Conservation (phyloP, 2,329 filamentous ascomycete genomes). For the Aspergillus latus region DNA sequence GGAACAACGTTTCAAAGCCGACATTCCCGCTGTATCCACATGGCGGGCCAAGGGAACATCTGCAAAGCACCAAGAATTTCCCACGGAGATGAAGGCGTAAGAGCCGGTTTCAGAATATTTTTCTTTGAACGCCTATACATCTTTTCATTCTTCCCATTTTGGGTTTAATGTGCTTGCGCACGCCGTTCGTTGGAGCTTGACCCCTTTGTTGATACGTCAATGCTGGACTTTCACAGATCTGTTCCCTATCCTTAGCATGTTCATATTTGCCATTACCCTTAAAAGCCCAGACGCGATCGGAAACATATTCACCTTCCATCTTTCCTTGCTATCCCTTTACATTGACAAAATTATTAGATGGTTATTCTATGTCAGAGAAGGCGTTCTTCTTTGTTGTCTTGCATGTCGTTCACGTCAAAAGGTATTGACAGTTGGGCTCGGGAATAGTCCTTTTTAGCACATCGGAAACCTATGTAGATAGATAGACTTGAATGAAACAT, state of each 20-base stretch:
- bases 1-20: slow-evolving; percentile 80
- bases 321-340: not conserved
- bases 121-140: no score
- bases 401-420: not conserved
- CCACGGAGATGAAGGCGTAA: slow-evolving; percentile 24
- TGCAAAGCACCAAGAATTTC: slow-evolving; percentile 71
- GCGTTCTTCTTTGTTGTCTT: slow-evolving; percentile 3
- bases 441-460: slow-evolving; percentile 11
- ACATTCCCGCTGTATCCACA: slow-evolving; percentile 93
- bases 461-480: not conserved
- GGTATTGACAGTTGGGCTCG: slow-evolving; percentile 7
- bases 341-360: slow-evolving; percentile 5
- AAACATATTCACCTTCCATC: not conserved
- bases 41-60: slow-evolving; percentile 93
- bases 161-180: not conserved
- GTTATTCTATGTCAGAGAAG: slow-evolving; percentile 5
- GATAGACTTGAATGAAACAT: slow-evolving; percentile 5
- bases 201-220: slow-evolving; percentile 6
- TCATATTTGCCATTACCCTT: not conserved
- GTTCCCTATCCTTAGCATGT: not conserved
- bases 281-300: not conserved
- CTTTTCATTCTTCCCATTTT: no score
- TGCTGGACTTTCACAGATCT: not conserved
- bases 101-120: not conserved
- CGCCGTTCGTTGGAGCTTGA: slow-evolving; percentile 12